Percentiles rank a stretch among this genome's conserved stretches.
phyloP scores from a whole-genome alignment of 805 yeast genomes.

The Wickerhamomyces silvicola region DNA sequence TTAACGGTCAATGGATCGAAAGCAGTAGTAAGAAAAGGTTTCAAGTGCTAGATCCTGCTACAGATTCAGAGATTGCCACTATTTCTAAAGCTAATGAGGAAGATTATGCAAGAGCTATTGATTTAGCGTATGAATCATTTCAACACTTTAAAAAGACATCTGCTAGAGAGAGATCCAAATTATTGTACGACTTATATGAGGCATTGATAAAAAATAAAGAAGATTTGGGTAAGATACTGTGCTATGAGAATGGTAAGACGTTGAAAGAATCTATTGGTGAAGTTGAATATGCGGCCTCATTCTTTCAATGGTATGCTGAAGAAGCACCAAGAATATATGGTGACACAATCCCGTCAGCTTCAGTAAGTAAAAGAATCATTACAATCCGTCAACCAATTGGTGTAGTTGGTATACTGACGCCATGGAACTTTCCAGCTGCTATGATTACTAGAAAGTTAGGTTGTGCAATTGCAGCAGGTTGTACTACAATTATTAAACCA shows the following conservation, averaged over 20 bases:
- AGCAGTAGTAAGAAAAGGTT: conserved; percentile 36
- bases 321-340: conserved; percentile 71
- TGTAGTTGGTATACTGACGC: conserved; percentile 71
- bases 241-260: conserved; percentile 74
- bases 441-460: conserved; percentile 72
- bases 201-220: conserved; percentile 51
- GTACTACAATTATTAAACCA: conserved; percentile 72
- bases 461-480: conserved; percentile 76
- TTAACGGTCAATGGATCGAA: conserved; percentile 61
- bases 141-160: conserved; percentile 43
- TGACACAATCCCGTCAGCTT: conserved; percentile 48
- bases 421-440: conserved; percentile 82
- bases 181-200: conserved; percentile 46
- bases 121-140: conserved; percentile 49
- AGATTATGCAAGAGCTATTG: conserved; percentile 46
- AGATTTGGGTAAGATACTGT: conserved; percentile 59
- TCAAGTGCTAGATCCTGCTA: conserved; percentile 60
- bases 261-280: conserved; percentile 68
- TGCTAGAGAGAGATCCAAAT: conserved; percentile 47
- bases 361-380: conserved; percentile 41
- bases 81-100: conserved; percentile 46
- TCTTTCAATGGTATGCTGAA: conserved; percentile 77
- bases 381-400: conserved; percentile 73
- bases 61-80: conserved; percentile 38
- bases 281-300: conserved; percentile 56